Evolutionary conservation across 805 yeast genomes (phyloP).

Genomic region (Cyberlindnera euphorbiae): DNA sequence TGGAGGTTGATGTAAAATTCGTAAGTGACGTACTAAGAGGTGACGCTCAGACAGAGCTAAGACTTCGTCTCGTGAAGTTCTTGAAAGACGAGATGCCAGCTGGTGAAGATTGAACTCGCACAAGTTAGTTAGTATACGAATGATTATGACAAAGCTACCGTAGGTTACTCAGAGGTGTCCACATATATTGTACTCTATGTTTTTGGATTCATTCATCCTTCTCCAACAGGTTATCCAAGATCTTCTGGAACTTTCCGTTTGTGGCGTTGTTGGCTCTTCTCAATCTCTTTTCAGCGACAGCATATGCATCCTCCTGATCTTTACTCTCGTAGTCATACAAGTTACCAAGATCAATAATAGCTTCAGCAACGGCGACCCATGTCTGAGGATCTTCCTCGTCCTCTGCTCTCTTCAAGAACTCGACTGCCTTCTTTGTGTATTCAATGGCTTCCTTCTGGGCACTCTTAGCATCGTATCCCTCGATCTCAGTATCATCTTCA

Average conservation of each 20-base stretch:
- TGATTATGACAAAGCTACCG: too few species aligned
- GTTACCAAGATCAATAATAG: constrained; percentile 75
- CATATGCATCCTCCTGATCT: constrained; percentile 64
- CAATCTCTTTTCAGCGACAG: constrained; percentile 63
- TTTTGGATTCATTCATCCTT: too few species aligned
- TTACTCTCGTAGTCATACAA: constrained; percentile 56
- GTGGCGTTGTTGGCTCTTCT: constrained; percentile 74
- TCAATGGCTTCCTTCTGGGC: constrained; percentile 48
- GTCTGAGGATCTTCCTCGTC: constrained; percentile 72
- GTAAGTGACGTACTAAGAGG: constrained; percentile 80
- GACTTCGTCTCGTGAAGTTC: constrained; percentile 63
- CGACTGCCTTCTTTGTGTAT: constrained; percentile 48
- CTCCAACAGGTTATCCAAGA: constrained; percentile 48
- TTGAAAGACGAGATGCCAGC: constrained; percentile 95
- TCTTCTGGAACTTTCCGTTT: constrained; percentile 66
- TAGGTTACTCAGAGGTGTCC: too few species aligned
- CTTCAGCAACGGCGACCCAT: constrained; percentile 85
- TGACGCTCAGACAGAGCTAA: constrained; percentile 73
- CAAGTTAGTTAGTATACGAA: too few species aligned
- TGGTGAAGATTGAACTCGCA: constrained; percentile 75
- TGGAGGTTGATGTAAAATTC: constrained; percentile 81
- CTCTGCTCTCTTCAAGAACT: constrained; percentile 53
- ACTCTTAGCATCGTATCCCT: constrained; percentile 28
- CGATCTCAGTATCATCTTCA: constrained; percentile 27
- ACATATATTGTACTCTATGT: too few species aligned